These are phyloP conservation scores for Ramaria sp. DNA, from an alignment of 768 basidiomycete genomes.

Conservation along the genomic window DNA sequence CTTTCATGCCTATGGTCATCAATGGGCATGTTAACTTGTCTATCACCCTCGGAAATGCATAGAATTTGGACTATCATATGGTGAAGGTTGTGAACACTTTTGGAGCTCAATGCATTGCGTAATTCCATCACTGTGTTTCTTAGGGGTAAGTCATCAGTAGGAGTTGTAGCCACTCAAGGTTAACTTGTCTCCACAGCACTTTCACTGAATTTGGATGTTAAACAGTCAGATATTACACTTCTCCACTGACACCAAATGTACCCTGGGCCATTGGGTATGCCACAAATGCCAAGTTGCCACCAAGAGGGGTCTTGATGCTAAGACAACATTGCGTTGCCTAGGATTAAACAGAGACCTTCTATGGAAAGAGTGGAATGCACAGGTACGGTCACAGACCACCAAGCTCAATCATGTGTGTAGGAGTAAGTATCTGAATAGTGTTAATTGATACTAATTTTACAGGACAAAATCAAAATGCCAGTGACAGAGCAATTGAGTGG, in stretches of 20 bases:
- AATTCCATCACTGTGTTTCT: constrained; percentile 23
- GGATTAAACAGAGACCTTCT: not conserved
- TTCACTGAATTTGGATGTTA: no score
- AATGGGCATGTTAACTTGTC: constrained; percentile 26
- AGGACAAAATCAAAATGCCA: not conserved
- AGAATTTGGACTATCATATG: constrained; percentile 25
- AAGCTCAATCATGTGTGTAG: no score
- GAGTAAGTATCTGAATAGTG: not conserved
- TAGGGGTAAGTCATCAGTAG: constrained; percentile 22
- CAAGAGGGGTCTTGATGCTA: no score
- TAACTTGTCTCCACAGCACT: no score
- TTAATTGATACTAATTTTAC: not conserved
- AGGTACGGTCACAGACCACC: not conserved
- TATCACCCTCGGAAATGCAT: constrained; percentile 23
- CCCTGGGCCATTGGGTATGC: not conserved
- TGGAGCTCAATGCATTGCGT: constrained; percentile 26
- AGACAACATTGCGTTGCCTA: not conserved
- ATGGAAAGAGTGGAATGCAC: not conserved
- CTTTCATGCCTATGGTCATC: constrained; percentile 31
- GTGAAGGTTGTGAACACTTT: constrained; percentile 24
- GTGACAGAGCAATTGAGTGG: not conserved
- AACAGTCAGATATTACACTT: no score
- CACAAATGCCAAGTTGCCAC: not conserved
- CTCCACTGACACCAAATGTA: no score
- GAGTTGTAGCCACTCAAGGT: not conserved